Conservation (phyloP, 2,329 filamentous ascomycete species). For the Falciphora oryzae region DNA sequence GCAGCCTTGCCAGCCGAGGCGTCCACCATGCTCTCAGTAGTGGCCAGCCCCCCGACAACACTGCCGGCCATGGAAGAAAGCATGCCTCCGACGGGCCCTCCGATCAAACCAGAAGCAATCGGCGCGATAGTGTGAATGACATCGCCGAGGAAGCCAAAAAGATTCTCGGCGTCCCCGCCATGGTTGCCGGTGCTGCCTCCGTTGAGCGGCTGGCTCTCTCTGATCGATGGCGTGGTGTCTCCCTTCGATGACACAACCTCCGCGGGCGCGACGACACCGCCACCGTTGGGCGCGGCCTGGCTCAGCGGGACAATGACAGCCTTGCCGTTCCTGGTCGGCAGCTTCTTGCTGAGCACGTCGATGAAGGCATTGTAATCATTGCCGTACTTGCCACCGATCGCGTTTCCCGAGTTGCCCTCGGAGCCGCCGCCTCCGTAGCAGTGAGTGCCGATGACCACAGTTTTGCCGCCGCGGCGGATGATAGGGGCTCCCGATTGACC, state of each 20-base stretch:
- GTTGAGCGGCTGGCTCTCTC: too few relatives aligned
- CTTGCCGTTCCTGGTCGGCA: background rate
- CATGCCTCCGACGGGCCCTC: background rate
- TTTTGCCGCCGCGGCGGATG: constrained; percentile 14
- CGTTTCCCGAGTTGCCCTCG: constrained; percentile 22
- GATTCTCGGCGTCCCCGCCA: too few relatives aligned
- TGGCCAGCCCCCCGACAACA: background rate
- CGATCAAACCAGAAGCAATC: background rate
- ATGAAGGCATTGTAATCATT: constrained; percentile 19
- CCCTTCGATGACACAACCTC: too few relatives aligned
- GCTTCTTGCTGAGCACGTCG: constrained; percentile 10
- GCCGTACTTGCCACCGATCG: constrained; percentile 18
- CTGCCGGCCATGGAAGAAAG: background rate
- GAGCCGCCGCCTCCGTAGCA: constrained; percentile 19
- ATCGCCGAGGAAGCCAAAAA: too few relatives aligned
- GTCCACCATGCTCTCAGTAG: constrained; percentile 2
- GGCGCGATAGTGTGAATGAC: too few relatives aligned
- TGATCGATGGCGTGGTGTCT: too few relatives aligned
- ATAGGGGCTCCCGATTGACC: constrained; percentile 24
- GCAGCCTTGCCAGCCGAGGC: background rate
- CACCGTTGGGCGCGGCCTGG: constrained; percentile 3
- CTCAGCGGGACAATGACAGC: background rate
- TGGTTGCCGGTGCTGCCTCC: too few relatives aligned
- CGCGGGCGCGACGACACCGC: too few relatives aligned
- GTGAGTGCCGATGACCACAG: constrained; percentile 23